Evolutionary conservation across 176 grass and related monocot genomes (phyloP), one percentile per base, ranked within the genome.

Genomic region (Zizania latifolia): DNA sequence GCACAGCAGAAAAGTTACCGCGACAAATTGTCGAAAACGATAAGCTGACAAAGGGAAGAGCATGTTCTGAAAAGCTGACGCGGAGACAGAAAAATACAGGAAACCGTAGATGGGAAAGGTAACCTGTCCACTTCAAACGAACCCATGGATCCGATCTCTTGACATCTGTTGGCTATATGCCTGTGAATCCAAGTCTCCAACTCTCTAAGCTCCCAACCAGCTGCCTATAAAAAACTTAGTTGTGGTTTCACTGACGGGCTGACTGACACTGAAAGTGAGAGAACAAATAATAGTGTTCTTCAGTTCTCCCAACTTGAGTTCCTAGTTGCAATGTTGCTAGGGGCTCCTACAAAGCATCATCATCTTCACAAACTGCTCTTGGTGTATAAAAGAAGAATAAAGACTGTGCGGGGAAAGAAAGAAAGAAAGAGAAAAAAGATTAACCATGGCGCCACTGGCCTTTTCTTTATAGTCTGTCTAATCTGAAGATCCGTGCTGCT

Each of bases 261-360:
- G 78, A 60, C 45, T 38, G 58, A 65, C 64, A 61, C 65, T 86
- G 78, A 77, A 82, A 71, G 36, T 17, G 57, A 86, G 57, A 86
- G 30, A 50, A 27, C 36, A 75, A 81, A 2, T 32, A 58, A 27
- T 61, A 33, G 2, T 29, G 50, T 44, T 67, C 74, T 75, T 62
- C 73, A 57, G 31, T 21, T 23, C 67, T 53, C 35, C 31, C 74
- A 13, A 30, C 35, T n/a, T 70, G 64, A 34, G 51, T 26, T 36
- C 66, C 55, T 51, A 48, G 32, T 27, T 60, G 66, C 54, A 70
- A 70, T 67, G 15, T 28, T 54, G 60, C 74, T 14, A 36, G 12
- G 34, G 41, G 41, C 15, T 15, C 8, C 38, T 45, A 27, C 38
- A 21, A 40, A 33, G 72, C 66, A 71, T 46, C 62, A 56, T 56